Evolutionary conservation across 2,329 filamentous ascomycete genomes (phyloP), one percentile per base, ranked within the genome.

Genomic region (Aspergillus latus): DNA sequence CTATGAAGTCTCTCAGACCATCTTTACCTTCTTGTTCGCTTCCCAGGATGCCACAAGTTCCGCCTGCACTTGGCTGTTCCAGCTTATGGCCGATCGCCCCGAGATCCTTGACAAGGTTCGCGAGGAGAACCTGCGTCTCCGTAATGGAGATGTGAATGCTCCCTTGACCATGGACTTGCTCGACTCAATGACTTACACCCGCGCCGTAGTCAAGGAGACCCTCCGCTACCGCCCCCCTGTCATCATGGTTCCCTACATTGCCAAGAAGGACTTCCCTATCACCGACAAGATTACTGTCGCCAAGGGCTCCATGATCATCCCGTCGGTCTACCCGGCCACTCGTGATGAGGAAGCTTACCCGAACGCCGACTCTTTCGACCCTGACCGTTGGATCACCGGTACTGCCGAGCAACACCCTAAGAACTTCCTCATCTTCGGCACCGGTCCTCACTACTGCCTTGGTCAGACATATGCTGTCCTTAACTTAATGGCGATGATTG

Each of bases 351-450:
- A 76, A 8, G 77, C 65, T 0, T 82, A 82, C 52, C 74, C 77
- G 0, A 68, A 78, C 21, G 79, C 80, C 0, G 73, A 81, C 8
- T 62, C 67, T 0, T 82, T 82, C 32, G 72, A 82, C 39, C 80
- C 80, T 0, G 79, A 82, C 2, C 73, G 80, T 21, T 83, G 80
- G 80, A 79, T 82, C 30, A 71, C 78, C 0, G 80, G 80, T 0
- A 77, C 82, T 52, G 80, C 80, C 1, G 78, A 77, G 59, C 68
- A 71, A 7, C 78, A 82, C 64, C 80, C 74, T 0, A 81, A 79
- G 63, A 82, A 82, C 51, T 83, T 79, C 79, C 71, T 83, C 1
- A 80, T 83, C 0, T 83, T 83, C 61, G 80, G 80, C 1, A 72
- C 79, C 0, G 80, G 80, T 0, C 62, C 80, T 0, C 80, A 83